Evolutionary conservation across 2,329 filamentous ascomycete genomes (phyloP), one percentile per base, ranked within the genome.

Genomic region (Juglanconis juglandina): DNA sequence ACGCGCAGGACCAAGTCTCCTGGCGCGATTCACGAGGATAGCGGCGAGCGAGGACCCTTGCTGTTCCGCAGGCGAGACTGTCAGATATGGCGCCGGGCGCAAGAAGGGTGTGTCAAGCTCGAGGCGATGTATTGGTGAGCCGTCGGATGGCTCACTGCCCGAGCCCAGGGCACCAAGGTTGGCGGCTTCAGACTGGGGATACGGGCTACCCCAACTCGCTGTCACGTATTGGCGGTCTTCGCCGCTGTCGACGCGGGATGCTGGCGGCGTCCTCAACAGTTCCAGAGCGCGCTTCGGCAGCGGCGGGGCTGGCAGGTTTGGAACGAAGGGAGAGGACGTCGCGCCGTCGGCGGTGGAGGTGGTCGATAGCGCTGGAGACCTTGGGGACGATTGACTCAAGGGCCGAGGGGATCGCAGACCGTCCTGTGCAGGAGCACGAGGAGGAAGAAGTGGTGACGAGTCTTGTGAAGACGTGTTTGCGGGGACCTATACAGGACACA

Each of bases 201-300:
- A 96, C 30, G 93, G 93, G 57, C 92, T 96, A 59, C 93, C 93
- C 92, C 93, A 96, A 72, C 89, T 93, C 53, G 92, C 89, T 51
- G 91, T 95, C 63, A 81, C 81, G 72, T 83, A 86, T 60, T 73
- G 75, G 47, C 69, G 70, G 54, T 78, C 76, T 65, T 75, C 73
- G 34, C 39, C 30, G 53, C 67, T 66, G 53, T 66, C 68, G 34
- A 64, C 63, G 50, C 63, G 71, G 63, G 69, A 69, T 66, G 46
- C 46, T n/a, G 79, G 77, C 49, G 84, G 81, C n/a, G 81, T 85
- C 70, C 80, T 78, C 69, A 87, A 72, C 61, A 86, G 73, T 60
- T 81, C 79, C 65, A 79, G 76, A 44, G 82, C 80, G 64, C 83
- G 81, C 51, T 81, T 80, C 64, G 85, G 79, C 42, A 88, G 77